phyloP scores from a whole-genome alignment of 768 basidiomycete species.

The Cyclocybe aegerita region DNA sequence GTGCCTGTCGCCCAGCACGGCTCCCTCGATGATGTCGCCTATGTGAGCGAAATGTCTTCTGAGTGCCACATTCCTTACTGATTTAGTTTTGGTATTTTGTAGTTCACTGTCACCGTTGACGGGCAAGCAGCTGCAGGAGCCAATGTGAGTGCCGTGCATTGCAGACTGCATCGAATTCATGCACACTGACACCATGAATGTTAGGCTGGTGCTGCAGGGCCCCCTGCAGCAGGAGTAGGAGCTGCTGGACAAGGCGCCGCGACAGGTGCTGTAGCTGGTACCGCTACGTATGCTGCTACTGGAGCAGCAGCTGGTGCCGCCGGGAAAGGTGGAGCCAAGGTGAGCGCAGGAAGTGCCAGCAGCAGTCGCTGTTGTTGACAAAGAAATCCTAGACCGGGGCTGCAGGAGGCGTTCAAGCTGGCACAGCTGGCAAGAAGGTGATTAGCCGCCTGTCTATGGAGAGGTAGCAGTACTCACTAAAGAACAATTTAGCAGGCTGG shows the following conservation, averaged over 20 bases:
- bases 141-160: no score
- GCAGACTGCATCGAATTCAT: no score
- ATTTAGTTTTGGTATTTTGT: neutral
- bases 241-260: constrained; percentile 6
- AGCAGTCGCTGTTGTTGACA: neutral
- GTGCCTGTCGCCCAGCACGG: constrained; percentile 64
- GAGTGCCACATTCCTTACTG: neutral
- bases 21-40: constrained; percentile 54
- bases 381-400: no score
- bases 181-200: no score
- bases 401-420: no score
- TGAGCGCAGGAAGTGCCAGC: neutral
- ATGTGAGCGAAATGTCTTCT: constrained; percentile 36
- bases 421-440: neutral
- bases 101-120: constrained; percentile 15
- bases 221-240: constrained; percentile 6
- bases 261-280: constrained; percentile 12
- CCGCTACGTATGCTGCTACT: constrained; percentile 4
- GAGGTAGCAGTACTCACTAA: neutral
- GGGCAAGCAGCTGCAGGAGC: constrained; percentile 15
- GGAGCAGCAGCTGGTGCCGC: constrained; percentile 4
- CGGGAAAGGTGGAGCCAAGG: constrained; percentile 1
- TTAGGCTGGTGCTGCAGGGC: constrained; percentile 8
- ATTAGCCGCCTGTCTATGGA: neutral
- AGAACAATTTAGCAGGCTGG: constrained; percentile 5